These are phyloP conservation scores for Aureobasidium sp. DNA, from an alignment of 2,329 filamentous ascomycete species.

Conservation along the genomic window DNA sequence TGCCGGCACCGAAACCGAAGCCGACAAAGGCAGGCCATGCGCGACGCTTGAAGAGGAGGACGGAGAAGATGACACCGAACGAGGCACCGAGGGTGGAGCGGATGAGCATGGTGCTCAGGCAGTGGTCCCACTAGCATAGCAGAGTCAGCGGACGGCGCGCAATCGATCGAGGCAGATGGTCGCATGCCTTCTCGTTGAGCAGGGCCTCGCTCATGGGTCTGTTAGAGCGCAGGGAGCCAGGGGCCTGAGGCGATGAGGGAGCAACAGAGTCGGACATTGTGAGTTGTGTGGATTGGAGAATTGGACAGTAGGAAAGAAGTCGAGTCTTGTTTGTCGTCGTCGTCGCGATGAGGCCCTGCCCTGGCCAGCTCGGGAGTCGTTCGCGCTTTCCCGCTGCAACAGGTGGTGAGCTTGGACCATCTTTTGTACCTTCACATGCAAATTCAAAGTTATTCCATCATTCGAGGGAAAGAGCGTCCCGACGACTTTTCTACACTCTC, in stretches of 20 bases:
- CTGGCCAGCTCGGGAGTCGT: slow-evolving; percentile 2
- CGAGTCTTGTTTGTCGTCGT: not conserved
- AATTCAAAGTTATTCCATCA: not conserved
- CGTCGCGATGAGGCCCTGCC: slow-evolving; percentile 4
- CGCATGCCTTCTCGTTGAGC: slow-evolving; percentile 91
- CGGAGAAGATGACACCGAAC: slow-evolving; percentile 97
- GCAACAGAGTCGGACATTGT: slow-evolving; percentile 51
- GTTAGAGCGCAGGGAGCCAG: slow-evolving; percentile 57
- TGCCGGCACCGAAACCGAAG: slow-evolving; percentile 87
- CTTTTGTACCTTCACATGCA: slow-evolving; percentile 5
- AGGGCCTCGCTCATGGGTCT: slow-evolving; percentile 93
- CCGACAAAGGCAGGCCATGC: slow-evolving; percentile 96
- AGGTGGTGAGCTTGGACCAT: slow-evolving; percentile 11
- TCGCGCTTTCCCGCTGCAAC: slow-evolving; percentile 14
- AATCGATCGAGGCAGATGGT: slow-evolving; percentile 1
- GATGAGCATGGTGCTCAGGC: slow-evolving; percentile 94
- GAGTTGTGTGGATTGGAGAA: slow-evolving; percentile 20
- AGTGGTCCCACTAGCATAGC: slow-evolving; percentile 80
- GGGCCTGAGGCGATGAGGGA: slow-evolving; percentile 51
- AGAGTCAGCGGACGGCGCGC: slow-evolving; percentile 17
- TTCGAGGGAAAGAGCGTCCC: slow-evolving; percentile 1
- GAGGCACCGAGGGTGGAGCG: slow-evolving; percentile 91
- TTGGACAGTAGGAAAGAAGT: not conserved
- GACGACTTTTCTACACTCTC: not conserved
- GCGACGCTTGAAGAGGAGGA: slow-evolving; percentile 94